A percentile compares a stretch with the other conserved stretches of the same genome.
Evolutionary conservation across 108 stramenopile genomes (phyloP).

Genomic region (Skeletonema tropicum): DNA sequence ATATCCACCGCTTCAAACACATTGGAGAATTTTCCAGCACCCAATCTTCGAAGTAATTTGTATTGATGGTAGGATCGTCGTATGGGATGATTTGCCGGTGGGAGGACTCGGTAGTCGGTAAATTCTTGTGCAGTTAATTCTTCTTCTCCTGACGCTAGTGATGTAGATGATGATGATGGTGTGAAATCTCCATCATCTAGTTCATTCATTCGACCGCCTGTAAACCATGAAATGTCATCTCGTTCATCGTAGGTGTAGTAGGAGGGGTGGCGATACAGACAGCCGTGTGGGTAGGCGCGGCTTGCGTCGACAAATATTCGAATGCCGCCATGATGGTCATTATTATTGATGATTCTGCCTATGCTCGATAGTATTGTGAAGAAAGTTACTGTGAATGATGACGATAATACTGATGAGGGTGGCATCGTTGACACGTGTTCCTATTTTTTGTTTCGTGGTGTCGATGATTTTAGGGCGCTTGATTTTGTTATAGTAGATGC

Average conservation of each 20-base stretch:
- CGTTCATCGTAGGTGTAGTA: conserved; percentile 57
- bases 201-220: background rate
- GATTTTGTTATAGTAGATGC: no score
- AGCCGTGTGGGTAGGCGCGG: conserved; percentile 50
- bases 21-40: conserved; percentile 88
- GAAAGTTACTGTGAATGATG: background rate
- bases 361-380: background rate
- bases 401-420: background rate
- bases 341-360: background rate
- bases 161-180: background rate
- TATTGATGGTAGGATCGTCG: conserved; percentile 40
- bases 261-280: conserved; percentile 46
- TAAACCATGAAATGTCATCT: conserved; percentile 35
- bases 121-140: background rate
- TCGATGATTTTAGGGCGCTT: background rate
- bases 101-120: conserved; percentile 33
- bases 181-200: background rate
- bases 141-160: background rate
- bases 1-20: conserved; percentile 87
- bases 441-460: background rate
- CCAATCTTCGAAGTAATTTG: conserved; percentile 62
- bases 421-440: no score
- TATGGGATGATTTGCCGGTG: conserved; percentile 14
- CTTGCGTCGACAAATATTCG: conserved; percentile 4
- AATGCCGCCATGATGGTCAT: background rate